Conservation (phyloP, 129 eudicot species). For the Mikania micrantha region DNA sequence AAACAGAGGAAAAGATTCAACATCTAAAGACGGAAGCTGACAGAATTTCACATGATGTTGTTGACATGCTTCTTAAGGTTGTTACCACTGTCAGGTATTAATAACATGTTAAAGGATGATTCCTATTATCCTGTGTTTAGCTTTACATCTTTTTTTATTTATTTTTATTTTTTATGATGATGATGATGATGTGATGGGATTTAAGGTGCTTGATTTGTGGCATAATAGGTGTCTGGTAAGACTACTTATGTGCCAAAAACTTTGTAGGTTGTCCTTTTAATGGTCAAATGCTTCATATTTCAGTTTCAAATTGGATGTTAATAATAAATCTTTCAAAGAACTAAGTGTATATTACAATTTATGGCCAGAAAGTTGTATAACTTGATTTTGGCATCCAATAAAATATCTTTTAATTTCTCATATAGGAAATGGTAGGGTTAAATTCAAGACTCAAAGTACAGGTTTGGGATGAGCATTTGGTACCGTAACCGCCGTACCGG, state of each 20-base stretch:
- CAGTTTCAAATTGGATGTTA: not conserved
- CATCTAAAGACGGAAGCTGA: conserved; percentile 50
- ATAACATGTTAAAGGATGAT: not conserved
- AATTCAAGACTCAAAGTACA: no score
- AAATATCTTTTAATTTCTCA: no score
- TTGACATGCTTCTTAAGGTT: conserved; percentile 53
- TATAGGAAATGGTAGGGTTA: no score
- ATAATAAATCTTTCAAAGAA: not conserved
- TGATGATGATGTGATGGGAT: not conserved
- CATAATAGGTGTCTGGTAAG: not conserved
- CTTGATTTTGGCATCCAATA: no score
- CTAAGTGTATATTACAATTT: not conserved
- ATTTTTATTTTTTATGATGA: no score
- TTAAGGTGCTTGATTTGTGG: not conserved
- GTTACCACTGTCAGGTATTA: conserved; percentile 25
- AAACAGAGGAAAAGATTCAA: conserved; percentile 52
- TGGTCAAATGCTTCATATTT: not conserved
- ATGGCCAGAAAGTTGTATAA: no score
- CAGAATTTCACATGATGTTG: conserved; percentile 61
- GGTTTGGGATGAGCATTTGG: no score
- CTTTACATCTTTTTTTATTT: no score
- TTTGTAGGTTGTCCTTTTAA: not conserved
- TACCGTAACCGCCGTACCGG: no score
- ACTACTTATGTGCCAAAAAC: not conserved
- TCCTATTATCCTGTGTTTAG: no score